These are phyloP conservation scores for Aspergillus novoparasiticus DNA, from an alignment of 2,329 filamentous ascomycete species.

Conservation along the genomic window DNA sequence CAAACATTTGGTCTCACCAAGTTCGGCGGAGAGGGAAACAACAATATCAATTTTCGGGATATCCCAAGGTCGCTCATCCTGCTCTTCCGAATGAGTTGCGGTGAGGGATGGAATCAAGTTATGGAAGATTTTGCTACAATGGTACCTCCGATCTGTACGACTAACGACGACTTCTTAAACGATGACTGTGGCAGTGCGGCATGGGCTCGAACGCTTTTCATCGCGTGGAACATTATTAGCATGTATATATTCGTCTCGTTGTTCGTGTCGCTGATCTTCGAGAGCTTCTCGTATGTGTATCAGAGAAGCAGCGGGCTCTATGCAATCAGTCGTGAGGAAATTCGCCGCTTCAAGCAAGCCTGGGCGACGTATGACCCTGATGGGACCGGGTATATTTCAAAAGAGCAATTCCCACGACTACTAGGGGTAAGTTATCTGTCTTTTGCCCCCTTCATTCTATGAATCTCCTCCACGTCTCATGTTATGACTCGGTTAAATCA, in stretches of 20 bases:
- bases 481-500: not conserved
- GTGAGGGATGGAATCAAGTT: constrained; percentile 93
- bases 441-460: constrained; percentile 11
- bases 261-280: constrained; percentile 97
- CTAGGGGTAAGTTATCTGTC: constrained; percentile 64
- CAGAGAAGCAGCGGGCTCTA: constrained; percentile 93
- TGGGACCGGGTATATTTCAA: constrained; percentile 87
- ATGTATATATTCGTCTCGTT: constrained; percentile 99
- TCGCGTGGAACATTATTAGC: constrained; percentile 98
- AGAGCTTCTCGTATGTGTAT: constrained; percentile 99
- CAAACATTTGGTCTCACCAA: constrained; percentile 94
- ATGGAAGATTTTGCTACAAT: constrained; percentile 95
- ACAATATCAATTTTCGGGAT: constrained; percentile 87
- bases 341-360: constrained; percentile 95
- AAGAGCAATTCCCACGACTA: constrained; percentile 83
- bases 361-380: constrained; percentile 95
- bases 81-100: constrained; percentile 88
- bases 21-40: constrained; percentile 71
- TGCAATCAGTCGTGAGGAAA: constrained; percentile 87
- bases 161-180: constrained; percentile 70
- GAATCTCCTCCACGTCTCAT: constrained; percentile 12
- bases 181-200: constrained; percentile 90
- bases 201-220: constrained; percentile 89
- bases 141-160: constrained; percentile 77
- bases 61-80: constrained; percentile 93